A percentile compares a stretch with the other conserved stretches of the same genome.
Conservation (phyloP, 371 early-diverging fungal species). For the Actinomortierella wolfii region DNA sequence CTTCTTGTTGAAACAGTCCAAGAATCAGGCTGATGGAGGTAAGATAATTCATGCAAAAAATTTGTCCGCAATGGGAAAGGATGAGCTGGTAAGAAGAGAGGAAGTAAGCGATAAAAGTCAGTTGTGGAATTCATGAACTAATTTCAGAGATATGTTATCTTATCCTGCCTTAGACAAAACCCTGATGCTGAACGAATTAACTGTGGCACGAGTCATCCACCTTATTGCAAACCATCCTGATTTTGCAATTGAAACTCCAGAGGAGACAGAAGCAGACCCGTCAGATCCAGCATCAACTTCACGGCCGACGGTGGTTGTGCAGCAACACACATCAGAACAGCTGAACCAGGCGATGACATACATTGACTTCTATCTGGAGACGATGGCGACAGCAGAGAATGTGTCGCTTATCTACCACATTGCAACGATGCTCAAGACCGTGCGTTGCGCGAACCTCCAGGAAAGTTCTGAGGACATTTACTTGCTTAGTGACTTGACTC, state of each 20-base stretch:
- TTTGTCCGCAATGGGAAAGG: too few relatives aligned
- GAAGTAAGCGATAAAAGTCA: background rate
- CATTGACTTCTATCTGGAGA: slow-evolving; percentile 82
- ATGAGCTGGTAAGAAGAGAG: background rate
- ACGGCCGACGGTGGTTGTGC: slow-evolving; percentile 3
- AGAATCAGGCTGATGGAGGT: slow-evolving; percentile 43
- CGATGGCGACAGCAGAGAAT: slow-evolving; percentile 82
- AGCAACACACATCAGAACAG: too few relatives aligned
- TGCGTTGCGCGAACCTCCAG: slow-evolving; percentile 59
- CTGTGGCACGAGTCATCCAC: slow-evolving; percentile 74
- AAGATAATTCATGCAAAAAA: slow-evolving; percentile 12
- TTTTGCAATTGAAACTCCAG: slow-evolving; percentile 57
- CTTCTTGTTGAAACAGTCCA: slow-evolving; percentile 55
- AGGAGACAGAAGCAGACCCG: slow-evolving; percentile 3
- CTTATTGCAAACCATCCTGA: slow-evolving; percentile 93
- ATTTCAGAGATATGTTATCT: slow-evolving; percentile 6
- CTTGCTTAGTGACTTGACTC: slow-evolving; percentile 80
- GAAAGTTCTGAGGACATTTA: slow-evolving; percentile 73
- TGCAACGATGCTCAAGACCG: slow-evolving; percentile 79
- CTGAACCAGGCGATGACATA: slow-evolving; percentile 53
- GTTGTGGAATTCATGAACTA: background rate
- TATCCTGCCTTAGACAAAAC: slow-evolving; percentile 13
- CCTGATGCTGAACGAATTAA: slow-evolving; percentile 63
- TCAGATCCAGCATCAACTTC: background rate
- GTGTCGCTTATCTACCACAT: slow-evolving; percentile 81